Conservation (phyloP, 148 eudicot genomes). For the Nepenthes mirabilis region DNA sequence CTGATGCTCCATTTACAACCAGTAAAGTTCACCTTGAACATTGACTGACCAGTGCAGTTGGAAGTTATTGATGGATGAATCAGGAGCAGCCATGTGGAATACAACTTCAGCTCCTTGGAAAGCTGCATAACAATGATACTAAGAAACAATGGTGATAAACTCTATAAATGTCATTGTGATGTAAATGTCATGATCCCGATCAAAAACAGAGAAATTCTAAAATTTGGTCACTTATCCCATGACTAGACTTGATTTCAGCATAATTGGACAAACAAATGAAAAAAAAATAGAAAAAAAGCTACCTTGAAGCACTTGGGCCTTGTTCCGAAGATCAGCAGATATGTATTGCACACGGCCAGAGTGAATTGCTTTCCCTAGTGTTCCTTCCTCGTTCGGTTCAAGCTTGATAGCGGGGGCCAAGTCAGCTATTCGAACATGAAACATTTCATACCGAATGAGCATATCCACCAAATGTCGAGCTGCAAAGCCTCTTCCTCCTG, state of each 20-base stretch:
- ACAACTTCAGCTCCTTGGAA: constrained; percentile 87
- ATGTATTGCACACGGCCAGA: constrained; percentile 56
- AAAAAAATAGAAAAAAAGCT: neutral
- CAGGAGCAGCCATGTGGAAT: constrained; percentile 98
- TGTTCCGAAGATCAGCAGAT: constrained; percentile 66
- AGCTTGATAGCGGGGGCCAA: constrained; percentile 45
- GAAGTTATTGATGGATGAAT: constrained; percentile 84
- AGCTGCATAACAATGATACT: constrained; percentile 31
- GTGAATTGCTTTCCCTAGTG: constrained; percentile 51
- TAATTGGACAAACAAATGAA: neutral
- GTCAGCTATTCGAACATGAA: constrained; percentile 51
- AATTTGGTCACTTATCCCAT: neutral
- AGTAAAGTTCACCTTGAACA: constrained; percentile 49
- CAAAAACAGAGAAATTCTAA: neutral
- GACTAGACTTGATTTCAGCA: neutral
- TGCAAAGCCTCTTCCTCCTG: constrained; percentile 90
- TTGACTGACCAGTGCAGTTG: constrained; percentile 76
- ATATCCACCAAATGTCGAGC: constrained; percentile 82
- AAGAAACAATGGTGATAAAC: neutral
- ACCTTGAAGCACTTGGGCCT: constrained; percentile 69
- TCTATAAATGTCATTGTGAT: neutral
- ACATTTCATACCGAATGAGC: constrained; percentile 63
- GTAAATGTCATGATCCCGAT: neutral
- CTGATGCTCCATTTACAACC: neutral
- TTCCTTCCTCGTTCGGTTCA: constrained; percentile 48